Evolutionary conservation across 2,329 filamentous ascomycete species (phyloP).

Genomic region (Calonectria honghensis): DNA sequence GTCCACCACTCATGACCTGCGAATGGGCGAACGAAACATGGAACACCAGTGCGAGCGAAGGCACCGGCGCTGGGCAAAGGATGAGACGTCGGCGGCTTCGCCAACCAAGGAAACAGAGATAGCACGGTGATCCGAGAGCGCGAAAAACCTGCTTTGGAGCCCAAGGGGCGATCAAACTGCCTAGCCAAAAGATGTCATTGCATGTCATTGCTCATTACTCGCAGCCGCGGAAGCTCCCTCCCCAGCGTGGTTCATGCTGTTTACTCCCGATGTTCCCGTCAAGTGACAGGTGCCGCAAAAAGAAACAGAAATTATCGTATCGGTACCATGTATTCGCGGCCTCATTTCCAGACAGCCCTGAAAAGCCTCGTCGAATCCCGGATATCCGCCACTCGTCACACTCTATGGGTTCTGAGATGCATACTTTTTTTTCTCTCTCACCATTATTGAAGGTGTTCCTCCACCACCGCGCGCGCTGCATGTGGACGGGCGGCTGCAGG

Average conservation of each 20-base stretch:
- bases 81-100: constrained; percentile 31
- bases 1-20: constrained; percentile 33
- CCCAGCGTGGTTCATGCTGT: not conserved
- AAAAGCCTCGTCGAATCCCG: constrained; percentile 18
- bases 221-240: constrained; percentile 1
- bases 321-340: constrained; percentile 4
- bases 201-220: constrained; percentile 18
- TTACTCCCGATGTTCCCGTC: not conserved
- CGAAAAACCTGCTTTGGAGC: constrained; percentile 3
- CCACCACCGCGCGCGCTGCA: constrained; percentile 13
- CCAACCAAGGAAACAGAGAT: constrained; percentile 24
- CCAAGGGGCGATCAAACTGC: not conserved
- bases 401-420: not conserved
- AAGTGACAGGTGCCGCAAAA: constrained; percentile 1
- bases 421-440: not conserved
- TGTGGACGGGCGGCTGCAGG: constrained; percentile 20
- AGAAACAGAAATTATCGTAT: not conserved
- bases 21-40: constrained; percentile 27
- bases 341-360: constrained; percentile 5
- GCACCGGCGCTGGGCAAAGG: constrained; percentile 25
- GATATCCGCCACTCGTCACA: constrained; percentile 11
- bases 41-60: not conserved
- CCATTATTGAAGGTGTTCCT: constrained; percentile 14
- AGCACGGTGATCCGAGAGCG: constrained; percentile 11
- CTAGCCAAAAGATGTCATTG: constrained; percentile 1